These are phyloP conservation scores for Alternaria hordeiaustralica DNA, from an alignment of 2,329 filamentous ascomycete genomes.

Conservation along the genomic window DNA sequence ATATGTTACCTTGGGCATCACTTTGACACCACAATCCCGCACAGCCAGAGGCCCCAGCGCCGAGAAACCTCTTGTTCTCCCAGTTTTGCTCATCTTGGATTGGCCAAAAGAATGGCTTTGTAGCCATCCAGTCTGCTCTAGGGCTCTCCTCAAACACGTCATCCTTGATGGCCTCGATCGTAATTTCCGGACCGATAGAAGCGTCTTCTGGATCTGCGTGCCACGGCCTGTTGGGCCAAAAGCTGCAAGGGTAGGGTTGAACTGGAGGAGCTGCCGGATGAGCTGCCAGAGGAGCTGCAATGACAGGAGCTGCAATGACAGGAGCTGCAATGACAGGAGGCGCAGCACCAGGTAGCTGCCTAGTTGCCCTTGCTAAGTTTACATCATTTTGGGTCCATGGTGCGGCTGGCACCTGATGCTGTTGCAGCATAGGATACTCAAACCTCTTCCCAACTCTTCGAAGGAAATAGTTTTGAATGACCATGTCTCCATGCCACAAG, in stretches of 20 bases:
- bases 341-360: neutral
- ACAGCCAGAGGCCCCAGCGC: neutral
- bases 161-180: neutral
- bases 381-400: neutral
- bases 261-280: neutral
- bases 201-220: neutral
- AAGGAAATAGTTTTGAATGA: neutral
- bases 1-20: conserved; percentile 5
- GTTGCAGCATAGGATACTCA: neutral
- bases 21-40: conserved; percentile 8
- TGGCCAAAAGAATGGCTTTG: neutral
- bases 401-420: neutral
- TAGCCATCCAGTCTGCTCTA: neutral
- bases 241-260: neutral
- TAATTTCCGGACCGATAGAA: neutral
- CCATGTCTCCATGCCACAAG: neutral
- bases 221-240: neutral
- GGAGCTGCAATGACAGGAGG: neutral
- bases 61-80: conserved; percentile 7
- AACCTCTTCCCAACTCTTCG: neutral
- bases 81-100: neutral
- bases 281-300: neutral
- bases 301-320: neutral
- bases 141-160: neutral
- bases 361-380: neutral